phyloP scores from a whole-genome alignment of 208 protist genomes.

The Trypanosoma boissoni region DNA sequence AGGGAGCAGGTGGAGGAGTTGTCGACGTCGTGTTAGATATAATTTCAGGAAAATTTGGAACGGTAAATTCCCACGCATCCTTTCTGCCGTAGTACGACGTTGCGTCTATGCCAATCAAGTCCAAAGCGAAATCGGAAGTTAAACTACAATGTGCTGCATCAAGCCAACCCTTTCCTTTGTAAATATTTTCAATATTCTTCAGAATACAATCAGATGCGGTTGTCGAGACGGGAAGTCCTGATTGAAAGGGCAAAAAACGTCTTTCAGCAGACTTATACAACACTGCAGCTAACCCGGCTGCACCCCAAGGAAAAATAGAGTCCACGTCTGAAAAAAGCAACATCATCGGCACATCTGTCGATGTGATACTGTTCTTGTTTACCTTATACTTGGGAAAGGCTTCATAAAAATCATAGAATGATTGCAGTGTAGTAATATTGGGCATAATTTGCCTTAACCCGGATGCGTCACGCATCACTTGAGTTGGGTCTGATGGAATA shows the following conservation, averaged over 20 bases:
- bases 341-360: constrained; percentile 14
- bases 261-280: constrained; percentile 19
- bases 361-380: neutral
- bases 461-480: neutral
- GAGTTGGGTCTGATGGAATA: constrained; percentile 1
- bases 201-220: constrained; percentile 33
- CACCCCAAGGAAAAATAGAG: constrained; percentile 25
- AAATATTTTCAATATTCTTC: constrained; percentile 32
- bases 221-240: constrained; percentile 13
- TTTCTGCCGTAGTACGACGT: constrained; percentile 30
- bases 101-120: constrained; percentile 36
- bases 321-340: constrained; percentile 34
- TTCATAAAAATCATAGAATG: constrained; percentile 20
- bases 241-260: constrained; percentile 25
- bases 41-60: constrained; percentile 34
- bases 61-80: constrained; percentile 59
- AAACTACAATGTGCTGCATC: constrained; percentile 19
- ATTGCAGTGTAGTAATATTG: neutral
- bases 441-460: constrained; percentile 1
- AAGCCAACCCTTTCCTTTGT: constrained; percentile 20
- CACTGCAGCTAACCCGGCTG: constrained; percentile 17
- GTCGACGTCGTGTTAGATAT: constrained; percentile 5
- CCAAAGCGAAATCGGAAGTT: constrained; percentile 14
- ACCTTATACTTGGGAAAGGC: constrained; percentile 23
- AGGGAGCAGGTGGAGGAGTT: neutral